Evolutionary conservation across 2,329 filamentous ascomycete species (phyloP), one percentile per base, ranked within the genome.

Genomic region (Fusarium coicis): DNA sequence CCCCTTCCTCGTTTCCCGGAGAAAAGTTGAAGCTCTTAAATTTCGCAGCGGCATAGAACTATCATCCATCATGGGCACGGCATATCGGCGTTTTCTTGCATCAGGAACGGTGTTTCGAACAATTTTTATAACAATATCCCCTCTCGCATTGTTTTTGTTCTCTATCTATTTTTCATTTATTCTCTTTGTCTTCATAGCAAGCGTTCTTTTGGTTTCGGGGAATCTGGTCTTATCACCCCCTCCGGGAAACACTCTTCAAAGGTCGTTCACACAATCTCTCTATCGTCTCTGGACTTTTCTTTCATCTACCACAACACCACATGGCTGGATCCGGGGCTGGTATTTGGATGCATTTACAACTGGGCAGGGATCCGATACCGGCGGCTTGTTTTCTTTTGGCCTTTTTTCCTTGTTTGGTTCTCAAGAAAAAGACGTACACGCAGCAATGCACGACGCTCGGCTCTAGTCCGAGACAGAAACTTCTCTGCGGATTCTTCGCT

Each of bases 361-460:
- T 81, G 82, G 85, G 84, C 84, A 85, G 84, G 82, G 78, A 78
- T 80, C 82, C 81, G 78, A 85, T 83, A 85, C 82, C 83, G 82
- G 84, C 83, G 83, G 84, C 81, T 83, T 83, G 83, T 82, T 78
- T 81, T 77, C 76, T 75, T 78, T 70, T 71, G 74, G 73, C 56
- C 63, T 77, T 79, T 79, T 78, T 81, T 74, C 64, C 74, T 77
- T 75, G 73, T 78, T 75, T 74, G 76, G 79, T 75, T 72, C 74
- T 80, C 80, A 82, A 86, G 84, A 85, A 82, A 73, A 88, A 89
- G 87, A 89, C 84, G 84, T 88, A 87, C 79, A 87, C 85, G 88
- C 88, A 90, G 88, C 88, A 89, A 90, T 90, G 88, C 88, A 88
- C 84, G 82, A 82, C 79, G 81, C 83, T 85, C 84, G 85, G 85